Percentiles rank a stretch among this genome's conserved stretches.
phyloP scores from a whole-genome alignment of 495 filamentous ascomycete species.

The Penicillium flavigenum region DNA sequence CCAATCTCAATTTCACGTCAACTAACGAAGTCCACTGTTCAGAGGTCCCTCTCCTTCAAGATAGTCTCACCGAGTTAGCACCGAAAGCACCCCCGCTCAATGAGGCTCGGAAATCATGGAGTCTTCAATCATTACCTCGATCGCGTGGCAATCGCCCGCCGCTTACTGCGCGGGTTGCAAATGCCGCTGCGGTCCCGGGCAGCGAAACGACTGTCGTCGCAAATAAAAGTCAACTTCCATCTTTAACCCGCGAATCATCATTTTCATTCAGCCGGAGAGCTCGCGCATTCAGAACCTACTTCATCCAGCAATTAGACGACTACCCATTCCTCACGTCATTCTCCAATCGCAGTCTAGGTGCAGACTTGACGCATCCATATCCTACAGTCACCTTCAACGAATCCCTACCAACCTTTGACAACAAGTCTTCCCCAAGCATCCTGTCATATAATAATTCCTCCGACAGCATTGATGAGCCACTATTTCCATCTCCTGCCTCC shows the following conservation, averaged over 20 bases:
- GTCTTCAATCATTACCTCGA: slow-evolving; percentile 13
- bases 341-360: slow-evolving; percentile 21
- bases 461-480: background rate
- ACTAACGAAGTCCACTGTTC: background rate
- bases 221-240: slow-evolving; percentile 24
- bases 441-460: slow-evolving; percentile 10
- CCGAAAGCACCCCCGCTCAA: slow-evolving; percentile 9
- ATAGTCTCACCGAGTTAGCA: slow-evolving; percentile 15
- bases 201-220: slow-evolving; percentile 24
- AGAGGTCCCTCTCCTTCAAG: slow-evolving; percentile 29
- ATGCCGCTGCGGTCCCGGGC: slow-evolving; percentile 9
- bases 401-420: slow-evolving; percentile 16
- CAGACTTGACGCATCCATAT: slow-evolving; percentile 13
- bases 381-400: slow-evolving; percentile 21
- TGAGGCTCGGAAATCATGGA: slow-evolving; percentile 21
- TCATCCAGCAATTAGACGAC: slow-evolving; percentile 35
- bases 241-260: slow-evolving; percentile 24
- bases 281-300: slow-evolving; percentile 37
- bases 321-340: slow-evolving; percentile 28
- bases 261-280: slow-evolving; percentile 35
- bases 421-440: slow-evolving; percentile 5
- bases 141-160: slow-evolving; percentile 18
- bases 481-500: slow-evolving; percentile 11
- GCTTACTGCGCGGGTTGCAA: slow-evolving; percentile 14
- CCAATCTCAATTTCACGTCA: slow-evolving; percentile 5